These are phyloP conservation scores for Abrus precatorius DNA, from an alignment of 306 rosid species.

Conservation along the genomic window DNA sequence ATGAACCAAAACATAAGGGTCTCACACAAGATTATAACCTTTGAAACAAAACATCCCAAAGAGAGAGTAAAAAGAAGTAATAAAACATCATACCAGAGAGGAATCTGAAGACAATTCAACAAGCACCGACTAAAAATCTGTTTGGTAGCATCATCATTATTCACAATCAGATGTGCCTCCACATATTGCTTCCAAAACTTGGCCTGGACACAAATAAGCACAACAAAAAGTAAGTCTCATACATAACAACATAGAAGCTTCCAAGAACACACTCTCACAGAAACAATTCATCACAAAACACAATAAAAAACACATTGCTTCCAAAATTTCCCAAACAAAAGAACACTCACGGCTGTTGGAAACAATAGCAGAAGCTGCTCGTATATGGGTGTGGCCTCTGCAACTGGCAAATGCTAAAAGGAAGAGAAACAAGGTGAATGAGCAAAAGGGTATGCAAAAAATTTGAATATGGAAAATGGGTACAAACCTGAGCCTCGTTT, in stretches of 20 bases:
- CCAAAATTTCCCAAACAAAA: conserved; percentile 22
- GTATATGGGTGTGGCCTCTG: conserved; percentile 84
- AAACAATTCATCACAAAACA: conserved; percentile 16
- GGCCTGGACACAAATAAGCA: conserved; percentile 65
- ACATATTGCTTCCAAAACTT: conserved; percentile 98
- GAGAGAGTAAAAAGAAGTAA: conserved; percentile 24
- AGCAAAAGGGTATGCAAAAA: conserved; percentile 16
- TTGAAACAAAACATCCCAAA: background rate
- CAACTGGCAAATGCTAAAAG: conserved; percentile 78
- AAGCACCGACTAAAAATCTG: conserved; percentile 96
- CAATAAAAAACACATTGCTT: background rate
- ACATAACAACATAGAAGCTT: background rate
- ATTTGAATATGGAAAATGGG: background rate
- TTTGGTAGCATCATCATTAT: conserved; percentile 87
- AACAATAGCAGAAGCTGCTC: conserved; percentile 83
- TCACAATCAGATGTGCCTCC: conserved; percentile 90
- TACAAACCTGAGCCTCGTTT: conserved; percentile 72
- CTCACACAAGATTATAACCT: background rate
- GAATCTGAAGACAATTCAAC: conserved; percentile 87
- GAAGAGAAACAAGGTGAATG: conserved; percentile 6
- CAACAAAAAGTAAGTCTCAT: conserved; percentile 3
- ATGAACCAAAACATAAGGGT: background rate
- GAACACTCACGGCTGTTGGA: conserved; percentile 87
- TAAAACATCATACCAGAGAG: conserved; percentile 76
- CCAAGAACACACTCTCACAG: conserved; percentile 3